Conservation (phyloP, 164 flowering plant species). For the Macadamia integrifolia region DNA sequence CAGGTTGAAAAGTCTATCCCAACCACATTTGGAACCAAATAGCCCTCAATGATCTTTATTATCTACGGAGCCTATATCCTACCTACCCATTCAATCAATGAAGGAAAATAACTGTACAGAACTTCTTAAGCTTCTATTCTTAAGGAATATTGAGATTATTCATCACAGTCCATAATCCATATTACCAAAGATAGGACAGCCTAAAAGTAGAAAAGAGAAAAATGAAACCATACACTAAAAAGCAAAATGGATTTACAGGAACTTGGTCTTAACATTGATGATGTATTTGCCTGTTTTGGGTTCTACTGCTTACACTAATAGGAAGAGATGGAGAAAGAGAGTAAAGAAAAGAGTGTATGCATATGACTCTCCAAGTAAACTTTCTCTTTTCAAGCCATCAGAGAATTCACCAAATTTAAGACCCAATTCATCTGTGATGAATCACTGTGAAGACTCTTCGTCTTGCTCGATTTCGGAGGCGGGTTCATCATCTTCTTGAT, state of each 20-base stretch:
- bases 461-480: constrained; percentile 81
- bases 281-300: not conserved
- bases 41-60: constrained; percentile 9
- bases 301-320: not conserved
- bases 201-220: not conserved
- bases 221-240: constrained; percentile 9
- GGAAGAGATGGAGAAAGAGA: not conserved
- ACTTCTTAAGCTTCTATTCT: too few relatives aligned
- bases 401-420: not conserved
- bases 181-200: not conserved
- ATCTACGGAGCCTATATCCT: constrained; percentile 3
- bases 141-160: not conserved
- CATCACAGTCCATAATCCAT: not conserved
- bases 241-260: constrained; percentile 23
- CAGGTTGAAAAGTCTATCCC: constrained; percentile 30
- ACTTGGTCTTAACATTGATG: constrained; percentile 16
- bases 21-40: constrained; percentile 25
- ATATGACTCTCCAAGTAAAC: constrained; percentile 6
- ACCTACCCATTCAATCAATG: not conserved
- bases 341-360: not conserved
- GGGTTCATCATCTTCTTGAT: constrained; percentile 76
- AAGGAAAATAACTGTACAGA: too few relatives aligned
- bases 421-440: not conserved
- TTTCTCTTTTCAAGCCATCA: not conserved
- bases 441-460: constrained; percentile 38